Percentiles rank a stretch among this genome's conserved stretches.
These are phyloP conservation scores for Exutisphaerella laricina DNA, from an alignment of 2,329 filamentous ascomycete species.

Conservation along the genomic window DNA sequence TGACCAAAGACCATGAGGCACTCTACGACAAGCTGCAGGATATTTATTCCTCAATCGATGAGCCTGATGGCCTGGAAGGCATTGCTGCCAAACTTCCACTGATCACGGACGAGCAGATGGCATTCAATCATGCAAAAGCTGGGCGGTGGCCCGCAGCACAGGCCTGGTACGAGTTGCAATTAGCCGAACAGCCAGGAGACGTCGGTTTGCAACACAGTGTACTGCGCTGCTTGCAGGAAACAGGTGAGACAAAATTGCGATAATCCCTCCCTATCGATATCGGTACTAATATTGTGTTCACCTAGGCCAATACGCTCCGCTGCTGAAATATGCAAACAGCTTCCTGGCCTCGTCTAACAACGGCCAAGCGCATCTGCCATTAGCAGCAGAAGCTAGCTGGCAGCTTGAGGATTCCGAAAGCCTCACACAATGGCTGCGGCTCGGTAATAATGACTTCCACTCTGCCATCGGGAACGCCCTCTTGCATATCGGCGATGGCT, in stretches of 20 bases:
- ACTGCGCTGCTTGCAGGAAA: slow-evolving; percentile 83
- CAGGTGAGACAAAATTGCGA: too few relatives aligned
- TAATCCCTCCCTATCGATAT: too few relatives aligned
- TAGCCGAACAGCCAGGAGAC: slow-evolving; percentile 73
- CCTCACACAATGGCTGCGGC: slow-evolving; percentile 55
- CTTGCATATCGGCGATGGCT: slow-evolving; percentile 48
- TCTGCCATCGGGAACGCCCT: slow-evolving; percentile 68
- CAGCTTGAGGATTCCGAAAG: slow-evolving; percentile 75
- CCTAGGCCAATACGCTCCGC: slow-evolving; percentile 65
- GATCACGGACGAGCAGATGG: slow-evolving; percentile 88
- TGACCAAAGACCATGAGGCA: slow-evolving; percentile 39
- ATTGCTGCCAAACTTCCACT: slow-evolving; percentile 82
- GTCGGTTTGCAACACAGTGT: slow-evolving; percentile 74
- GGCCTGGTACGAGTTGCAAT: slow-evolving; percentile 92
- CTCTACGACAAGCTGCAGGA: slow-evolving; percentile 67
- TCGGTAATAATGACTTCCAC: slow-evolving; percentile 62
- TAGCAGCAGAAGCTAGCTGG: slow-evolving; percentile 89
- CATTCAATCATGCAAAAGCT: slow-evolving; percentile 85
- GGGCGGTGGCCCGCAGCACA: slow-evolving; percentile 92
- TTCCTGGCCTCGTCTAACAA: slow-evolving; percentile 42
- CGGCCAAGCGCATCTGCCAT: slow-evolving; percentile 52
- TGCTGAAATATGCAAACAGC: slow-evolving; percentile 79
- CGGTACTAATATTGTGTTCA: too few relatives aligned
- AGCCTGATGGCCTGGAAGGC: slow-evolving; percentile 92
- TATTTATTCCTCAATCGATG: slow-evolving; percentile 96